phyloP scores from a whole-genome alignment of 1,284 basidiomycete species.

The Ceratobasidium sp. region DNA sequence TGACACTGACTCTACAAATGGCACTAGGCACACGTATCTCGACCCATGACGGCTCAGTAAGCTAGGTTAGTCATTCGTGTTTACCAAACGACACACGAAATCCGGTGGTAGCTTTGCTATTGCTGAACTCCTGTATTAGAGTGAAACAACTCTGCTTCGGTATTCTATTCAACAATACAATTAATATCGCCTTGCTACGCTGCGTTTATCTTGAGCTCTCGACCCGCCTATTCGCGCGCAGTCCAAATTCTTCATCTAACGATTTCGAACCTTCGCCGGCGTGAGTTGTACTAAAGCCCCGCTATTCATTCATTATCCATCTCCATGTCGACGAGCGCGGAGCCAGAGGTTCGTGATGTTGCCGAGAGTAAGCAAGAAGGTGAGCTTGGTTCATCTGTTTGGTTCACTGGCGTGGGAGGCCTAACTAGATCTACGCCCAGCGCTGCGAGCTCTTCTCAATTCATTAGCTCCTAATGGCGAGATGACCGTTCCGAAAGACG shows the following conservation, averaged over 20 bases:
- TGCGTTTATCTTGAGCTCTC: neutral
- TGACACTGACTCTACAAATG: too few species aligned
- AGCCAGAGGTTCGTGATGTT: constrained; percentile 16
- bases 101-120: neutral
- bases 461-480: constrained; percentile 59
- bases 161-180: constrained; percentile 26
- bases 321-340: constrained; percentile 17
- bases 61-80: neutral
- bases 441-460: constrained; percentile 63
- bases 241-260: neutral
- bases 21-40: neutral
- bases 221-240: neutral
- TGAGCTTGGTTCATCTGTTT: neutral
- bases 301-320: constrained; percentile 21
- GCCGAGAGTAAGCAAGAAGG: constrained; percentile 26
- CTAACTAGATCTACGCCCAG: constrained; percentile 52
- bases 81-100: neutral
- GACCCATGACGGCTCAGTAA: neutral
- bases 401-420: neutral
- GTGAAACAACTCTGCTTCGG: constrained; percentile 24
- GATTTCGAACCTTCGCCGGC: neutral
- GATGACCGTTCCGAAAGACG: constrained; percentile 48
- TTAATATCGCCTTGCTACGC: constrained; percentile 17
- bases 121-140: constrained; percentile 6
- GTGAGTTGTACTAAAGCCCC: neutral